phyloP scores from a whole-genome alignment of 192 early-diverging fungal genomes.

The Diversispora epigaea region DNA sequence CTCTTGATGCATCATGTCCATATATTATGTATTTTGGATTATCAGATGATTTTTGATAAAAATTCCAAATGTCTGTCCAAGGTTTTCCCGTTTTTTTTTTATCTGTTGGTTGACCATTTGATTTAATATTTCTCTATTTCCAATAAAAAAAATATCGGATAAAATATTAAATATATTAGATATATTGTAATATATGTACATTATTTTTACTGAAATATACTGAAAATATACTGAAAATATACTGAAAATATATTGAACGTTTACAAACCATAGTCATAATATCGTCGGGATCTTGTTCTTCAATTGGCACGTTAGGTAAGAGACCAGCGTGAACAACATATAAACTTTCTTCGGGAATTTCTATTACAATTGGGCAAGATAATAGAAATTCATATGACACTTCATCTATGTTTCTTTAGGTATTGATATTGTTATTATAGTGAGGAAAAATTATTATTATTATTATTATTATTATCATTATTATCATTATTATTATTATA shows the following conservation, averaged over 20 bases:
- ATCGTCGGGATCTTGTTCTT: slow-evolving; percentile 54
- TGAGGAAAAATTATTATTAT: too few relatives aligned
- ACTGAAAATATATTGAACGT: neutral
- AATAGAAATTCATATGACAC: slow-evolving; percentile 37
- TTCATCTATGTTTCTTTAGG: slow-evolving; percentile 17
- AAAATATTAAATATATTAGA: slow-evolving; percentile 20
- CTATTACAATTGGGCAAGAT: slow-evolving; percentile 37
- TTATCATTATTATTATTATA: too few relatives aligned
- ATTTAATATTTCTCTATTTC: slow-evolving; percentile 48
- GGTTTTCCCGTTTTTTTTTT: slow-evolving; percentile 39
- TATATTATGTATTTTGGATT: slow-evolving; percentile 52
- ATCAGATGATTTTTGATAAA: slow-evolving; percentile 28
- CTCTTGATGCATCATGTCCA: slow-evolving; percentile 68
- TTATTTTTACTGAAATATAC: neutral
- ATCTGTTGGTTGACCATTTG: slow-evolving; percentile 40
- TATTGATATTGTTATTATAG: neutral
- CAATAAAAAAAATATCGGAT: slow-evolving; percentile 44
- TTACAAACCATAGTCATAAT: slow-evolving; percentile 58
- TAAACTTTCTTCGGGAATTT: slow-evolving; percentile 46
- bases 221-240: neutral
- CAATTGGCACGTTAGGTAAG: slow-evolving; percentile 48
- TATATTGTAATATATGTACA: slow-evolving; percentile 25
- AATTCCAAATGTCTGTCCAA: slow-evolving; percentile 46
- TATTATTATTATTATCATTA: too few relatives aligned
- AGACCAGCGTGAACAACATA: slow-evolving; percentile 72